Conservation (phyloP, 1,284 basidiomycete species). For the Phylloboletellus chloephorus region DNA sequence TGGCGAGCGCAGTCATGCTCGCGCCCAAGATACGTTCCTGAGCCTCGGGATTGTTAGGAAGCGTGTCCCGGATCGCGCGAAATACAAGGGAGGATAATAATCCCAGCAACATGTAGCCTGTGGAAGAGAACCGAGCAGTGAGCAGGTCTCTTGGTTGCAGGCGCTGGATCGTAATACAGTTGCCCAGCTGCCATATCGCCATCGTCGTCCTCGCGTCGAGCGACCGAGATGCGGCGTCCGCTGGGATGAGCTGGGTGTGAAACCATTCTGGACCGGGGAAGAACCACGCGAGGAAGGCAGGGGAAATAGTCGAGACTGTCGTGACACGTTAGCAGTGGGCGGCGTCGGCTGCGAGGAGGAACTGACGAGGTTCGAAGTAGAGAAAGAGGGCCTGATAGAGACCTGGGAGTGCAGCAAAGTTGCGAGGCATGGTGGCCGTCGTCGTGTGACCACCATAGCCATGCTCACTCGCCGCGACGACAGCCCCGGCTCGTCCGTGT, state of each 20-base stretch:
- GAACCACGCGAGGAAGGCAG: slow-evolving; percentile 55
- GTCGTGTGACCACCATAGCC: no score
- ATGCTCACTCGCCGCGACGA: slow-evolving; percentile 29
- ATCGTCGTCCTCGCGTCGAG: slow-evolving; percentile 55
- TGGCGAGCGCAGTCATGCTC: slow-evolving; percentile 56
- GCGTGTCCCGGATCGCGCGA: slow-evolving; percentile 59
- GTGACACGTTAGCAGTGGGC: slow-evolving; percentile 2
- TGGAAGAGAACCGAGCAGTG: not conserved
- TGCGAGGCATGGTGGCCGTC: slow-evolving; percentile 16
- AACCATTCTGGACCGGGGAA: slow-evolving; percentile 68
- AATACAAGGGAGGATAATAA: slow-evolving; percentile 66
- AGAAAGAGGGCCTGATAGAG: slow-evolving; percentile 65
- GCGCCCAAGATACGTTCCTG: slow-evolving; percentile 70
- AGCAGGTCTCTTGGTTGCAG: not conserved
- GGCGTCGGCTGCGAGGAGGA: not conserved
- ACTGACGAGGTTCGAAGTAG: slow-evolving; percentile 62
- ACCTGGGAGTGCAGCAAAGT: slow-evolving; percentile 60
- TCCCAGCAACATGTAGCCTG: slow-evolving; percentile 66
- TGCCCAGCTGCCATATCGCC: slow-evolving; percentile 68
- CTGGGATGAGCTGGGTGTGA: slow-evolving; percentile 62
- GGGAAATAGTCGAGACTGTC: slow-evolving; percentile 53
- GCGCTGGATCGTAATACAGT: slow-evolving; percentile 44
- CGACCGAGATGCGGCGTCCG: slow-evolving; percentile 30
- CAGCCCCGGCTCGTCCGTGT: slow-evolving; percentile 65
- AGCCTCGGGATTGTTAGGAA: slow-evolving; percentile 52